A percentile compares a stretch with the other conserved stretches of the same genome.
Conservation (phyloP, 305 asterid species). For the Andrographis paniculata region DNA sequence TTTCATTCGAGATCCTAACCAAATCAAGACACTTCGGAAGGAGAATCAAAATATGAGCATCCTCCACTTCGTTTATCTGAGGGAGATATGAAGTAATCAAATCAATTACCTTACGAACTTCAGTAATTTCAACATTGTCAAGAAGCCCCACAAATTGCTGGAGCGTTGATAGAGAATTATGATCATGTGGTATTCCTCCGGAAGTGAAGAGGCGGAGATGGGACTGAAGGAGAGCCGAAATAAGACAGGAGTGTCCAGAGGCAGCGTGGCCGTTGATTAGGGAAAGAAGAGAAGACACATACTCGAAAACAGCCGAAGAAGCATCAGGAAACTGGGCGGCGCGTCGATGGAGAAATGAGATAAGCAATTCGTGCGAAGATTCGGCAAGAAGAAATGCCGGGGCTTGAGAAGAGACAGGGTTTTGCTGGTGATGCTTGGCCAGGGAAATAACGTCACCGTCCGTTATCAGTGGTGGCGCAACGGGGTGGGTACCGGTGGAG, state of each 20-base stretch:
- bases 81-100: slow-evolving; percentile 37
- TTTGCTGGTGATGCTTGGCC: slow-evolving; percentile 34
- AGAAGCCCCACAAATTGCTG: slow-evolving; percentile 55
- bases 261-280: slow-evolving; percentile 42
- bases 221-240: slow-evolving; percentile 39
- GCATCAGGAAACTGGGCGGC: slow-evolving; percentile 31
- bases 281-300: slow-evolving; percentile 48
- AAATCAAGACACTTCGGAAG: slow-evolving; percentile 54
- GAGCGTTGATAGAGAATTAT: slow-evolving; percentile 38
- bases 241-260: slow-evolving; percentile 42
- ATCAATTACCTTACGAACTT: slow-evolving; percentile 32
- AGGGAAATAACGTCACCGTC: slow-evolving; percentile 51
- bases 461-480: slow-evolving; percentile 30
- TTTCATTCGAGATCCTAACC: slow-evolving; percentile 44
- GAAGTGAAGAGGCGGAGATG: slow-evolving; percentile 56
- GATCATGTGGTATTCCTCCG: slow-evolving; percentile 49
- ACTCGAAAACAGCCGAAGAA: slow-evolving; percentile 42
- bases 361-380: slow-evolving; percentile 43
- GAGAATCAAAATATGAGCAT: slow-evolving; percentile 46
- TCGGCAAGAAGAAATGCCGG: slow-evolving; percentile 53
- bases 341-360: slow-evolving; percentile 56
- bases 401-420: slow-evolving; percentile 35
- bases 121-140: slow-evolving; percentile 30
- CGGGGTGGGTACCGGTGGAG: slow-evolving; percentile 24
- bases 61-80: slow-evolving; percentile 39